phyloP scores from a whole-genome alignment of 1,284 basidiomycete species.

The Macrocybe sp. region DNA sequence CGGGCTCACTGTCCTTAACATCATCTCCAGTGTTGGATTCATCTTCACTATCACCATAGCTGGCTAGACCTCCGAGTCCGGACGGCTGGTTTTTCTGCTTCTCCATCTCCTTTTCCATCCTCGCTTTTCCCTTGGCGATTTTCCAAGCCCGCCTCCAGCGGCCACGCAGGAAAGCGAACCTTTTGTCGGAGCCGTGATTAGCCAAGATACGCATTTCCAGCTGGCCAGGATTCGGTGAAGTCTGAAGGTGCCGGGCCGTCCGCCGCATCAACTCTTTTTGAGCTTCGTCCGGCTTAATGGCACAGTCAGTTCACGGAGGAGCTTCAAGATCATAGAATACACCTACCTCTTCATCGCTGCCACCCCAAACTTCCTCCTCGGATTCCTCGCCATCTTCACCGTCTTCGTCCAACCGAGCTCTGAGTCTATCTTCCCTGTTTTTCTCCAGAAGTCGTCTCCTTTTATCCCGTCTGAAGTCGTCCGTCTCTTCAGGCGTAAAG shows the following conservation, averaged over 20 bases:
- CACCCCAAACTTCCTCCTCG: slow-evolving; percentile 57
- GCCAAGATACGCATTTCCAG: slow-evolving; percentile 86
- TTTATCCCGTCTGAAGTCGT: slow-evolving; percentile 64
- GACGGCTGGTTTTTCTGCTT: slow-evolving; percentile 21
- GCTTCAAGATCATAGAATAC: background rate
- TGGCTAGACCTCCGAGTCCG: slow-evolving; percentile 46
- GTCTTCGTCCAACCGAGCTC: slow-evolving; percentile 29
- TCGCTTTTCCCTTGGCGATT: slow-evolving; percentile 38
- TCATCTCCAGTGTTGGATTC: slow-evolving; percentile 10
- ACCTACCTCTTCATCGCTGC: slow-evolving; percentile 68
- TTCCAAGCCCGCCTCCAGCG: slow-evolving; percentile 66
- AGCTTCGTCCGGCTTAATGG: slow-evolving; percentile 55
- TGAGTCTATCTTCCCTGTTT: slow-evolving; percentile 57
- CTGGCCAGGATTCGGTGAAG: slow-evolving; percentile 70
- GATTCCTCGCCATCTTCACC: slow-evolving; percentile 25
- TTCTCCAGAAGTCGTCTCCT: slow-evolving; percentile 58
- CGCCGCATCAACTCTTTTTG: slow-evolving; percentile 69
- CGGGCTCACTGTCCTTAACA: no score
- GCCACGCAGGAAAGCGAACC: slow-evolving; percentile 77
- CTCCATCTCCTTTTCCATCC: slow-evolving; percentile 27
- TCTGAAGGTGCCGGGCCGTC: slow-evolving; percentile 63
- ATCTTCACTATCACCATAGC: slow-evolving; percentile 53
- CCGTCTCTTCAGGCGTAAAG: slow-evolving; percentile 59
- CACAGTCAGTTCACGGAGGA: slow-evolving; percentile 1
- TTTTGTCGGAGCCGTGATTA: slow-evolving; percentile 67